Base-by-base conservation (phyloP, 805 yeast species). In the Grigorovia transvaalensis region DNA sequence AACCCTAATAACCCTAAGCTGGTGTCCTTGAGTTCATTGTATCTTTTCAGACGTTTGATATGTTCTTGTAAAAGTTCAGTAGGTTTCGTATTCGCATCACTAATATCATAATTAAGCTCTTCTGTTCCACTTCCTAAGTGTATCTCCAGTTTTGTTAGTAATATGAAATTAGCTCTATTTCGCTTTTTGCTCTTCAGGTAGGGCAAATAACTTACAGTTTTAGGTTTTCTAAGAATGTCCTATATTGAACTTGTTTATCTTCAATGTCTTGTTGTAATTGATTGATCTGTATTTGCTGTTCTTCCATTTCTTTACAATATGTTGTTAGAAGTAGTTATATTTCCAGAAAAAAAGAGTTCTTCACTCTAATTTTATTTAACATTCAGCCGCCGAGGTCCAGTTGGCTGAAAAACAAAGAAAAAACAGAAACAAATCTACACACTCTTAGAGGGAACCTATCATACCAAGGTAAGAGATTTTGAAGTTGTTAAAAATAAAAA, bases 11-110 rank as follows among this genome's bases (percentile, higher is more conserved):
- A 61, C 7, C 76, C 74, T 50, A 81, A 59, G 0, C 87, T 85
- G 1, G 74, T 71, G 59, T 84, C 89, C 58, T 78, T 76, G 23
- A 84, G 65, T 54, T 82, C 87, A 58, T 84, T 81, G 64, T 83
- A 84, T 50, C 70, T 66, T 54, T 80, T 79, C 43, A 84, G 64
- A 49, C 72, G 71, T 29, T 63, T 60, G 23, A 84, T 79, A 56
- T 84, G 88, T 29, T 62, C 59, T 44, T 72, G 70, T n/a, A 77
- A 75, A 1, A 81, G 68, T 1, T 60, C 65, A 44, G 73, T 75
- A 1, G 82, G 77, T 2, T 7, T 42, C 13, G 38, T 33, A 2
- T 13, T 8, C 15, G 9, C 4, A 33, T 33, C 38, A 33, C 38
- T 33, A 33, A 33, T 5, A 5, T 33, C 9, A 33, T 5, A 4